Conservation (phyloP, 2,329 filamentous ascomycete species). For the Alternaria consortialis region DNA sequence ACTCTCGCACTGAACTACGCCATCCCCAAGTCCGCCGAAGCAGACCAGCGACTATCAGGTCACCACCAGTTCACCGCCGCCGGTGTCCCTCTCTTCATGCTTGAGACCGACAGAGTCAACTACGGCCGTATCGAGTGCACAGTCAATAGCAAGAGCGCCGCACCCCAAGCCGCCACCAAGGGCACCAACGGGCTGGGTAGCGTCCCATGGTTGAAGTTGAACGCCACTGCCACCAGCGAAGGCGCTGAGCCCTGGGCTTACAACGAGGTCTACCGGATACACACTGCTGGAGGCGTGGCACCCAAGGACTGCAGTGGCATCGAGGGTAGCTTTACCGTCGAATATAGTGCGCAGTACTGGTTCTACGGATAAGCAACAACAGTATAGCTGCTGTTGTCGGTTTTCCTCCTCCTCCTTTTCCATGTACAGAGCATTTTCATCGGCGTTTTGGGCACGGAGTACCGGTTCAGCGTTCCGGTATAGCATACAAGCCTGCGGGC, state of each 20-base stretch:
- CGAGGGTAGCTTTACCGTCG: slow-evolving; percentile 71
- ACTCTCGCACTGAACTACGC: slow-evolving; percentile 73
- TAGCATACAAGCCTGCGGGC: slow-evolving; percentile 18
- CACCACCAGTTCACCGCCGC: slow-evolving; percentile 81
- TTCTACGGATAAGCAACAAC: slow-evolving; percentile 53
- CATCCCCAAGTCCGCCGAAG: slow-evolving; percentile 55
- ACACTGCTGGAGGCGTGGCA: slow-evolving; percentile 82
- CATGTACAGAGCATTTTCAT: slow-evolving; percentile 44
- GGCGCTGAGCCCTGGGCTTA: slow-evolving; percentile 54
- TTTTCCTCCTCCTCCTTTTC: background rate
- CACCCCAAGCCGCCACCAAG: slow-evolving; percentile 67
- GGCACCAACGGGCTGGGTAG: slow-evolving; percentile 68
- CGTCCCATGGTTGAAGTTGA: slow-evolving; percentile 83
- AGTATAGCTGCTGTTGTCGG: background rate
- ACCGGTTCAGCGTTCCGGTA: slow-evolving; percentile 23
- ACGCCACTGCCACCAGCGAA: slow-evolving; percentile 45
- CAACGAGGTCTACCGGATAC: slow-evolving; percentile 81
- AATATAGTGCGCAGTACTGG: slow-evolving; percentile 86
- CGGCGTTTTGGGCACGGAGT: slow-evolving; percentile 36
- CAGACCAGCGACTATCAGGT: slow-evolving; percentile 72
- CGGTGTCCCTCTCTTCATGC: slow-evolving; percentile 81
- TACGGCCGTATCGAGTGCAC: slow-evolving; percentile 70
- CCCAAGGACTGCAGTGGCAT: slow-evolving; percentile 76
- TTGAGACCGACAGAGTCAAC: slow-evolving; percentile 65
- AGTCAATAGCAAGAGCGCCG: slow-evolving; percentile 68